Base-by-base conservation (phyloP, 2,329 filamentous ascomycete species). In the Cucurbitaria berberidis region DNA sequence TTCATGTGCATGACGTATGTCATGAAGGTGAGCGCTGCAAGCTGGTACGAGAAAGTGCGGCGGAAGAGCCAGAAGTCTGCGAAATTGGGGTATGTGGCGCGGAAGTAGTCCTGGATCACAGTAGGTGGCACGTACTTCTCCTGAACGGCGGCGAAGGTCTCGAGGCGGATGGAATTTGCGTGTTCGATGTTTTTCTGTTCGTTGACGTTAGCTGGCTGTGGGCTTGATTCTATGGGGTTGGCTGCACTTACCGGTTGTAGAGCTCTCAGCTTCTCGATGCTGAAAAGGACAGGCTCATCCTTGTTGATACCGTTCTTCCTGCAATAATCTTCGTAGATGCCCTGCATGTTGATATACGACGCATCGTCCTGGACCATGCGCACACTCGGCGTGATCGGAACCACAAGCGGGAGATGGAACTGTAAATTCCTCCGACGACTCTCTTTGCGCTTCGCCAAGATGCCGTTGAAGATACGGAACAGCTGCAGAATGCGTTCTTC, bases 51-150 rank as follows among this genome's bases (percentile, higher is more conserved):
- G 78, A 99, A 96, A 62, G 96, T 93, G 53, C 93, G 88, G 53
- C 95, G 90, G 90, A 99, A 99, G 52, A 99, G 85, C 92, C 93
- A 99, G 81, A 98, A 97, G 68, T 97, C 93, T 40, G 90, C 86
- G 75, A 91, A 99, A 59, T 90, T 89, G 26, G 92, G 89, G 77
- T 95, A 98, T 5, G 87, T 90, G 62, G 84, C 82, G 71, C 93
- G 90, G 84, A 97, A 97, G 79, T 93, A 97, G 62, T 96, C 87
- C 48, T 96, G 83, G 19, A 89, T 88, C 54, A 98, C 81, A 3
- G 86, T 91, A 53, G 88, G 87, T 5, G 92, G 90, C 50, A 97
- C 93, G 84, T 89, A 96, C 73, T 93, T 93, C 74, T 96, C 89
- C 76, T 97, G 93, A 61, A 99, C 96, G 1, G 93, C 90, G 38